A percentile compares a stretch with the other conserved stretches of the same genome.
Conservation (phyloP, 2,329 filamentous ascomycete genomes). For the Monilinia laxa region DNA sequence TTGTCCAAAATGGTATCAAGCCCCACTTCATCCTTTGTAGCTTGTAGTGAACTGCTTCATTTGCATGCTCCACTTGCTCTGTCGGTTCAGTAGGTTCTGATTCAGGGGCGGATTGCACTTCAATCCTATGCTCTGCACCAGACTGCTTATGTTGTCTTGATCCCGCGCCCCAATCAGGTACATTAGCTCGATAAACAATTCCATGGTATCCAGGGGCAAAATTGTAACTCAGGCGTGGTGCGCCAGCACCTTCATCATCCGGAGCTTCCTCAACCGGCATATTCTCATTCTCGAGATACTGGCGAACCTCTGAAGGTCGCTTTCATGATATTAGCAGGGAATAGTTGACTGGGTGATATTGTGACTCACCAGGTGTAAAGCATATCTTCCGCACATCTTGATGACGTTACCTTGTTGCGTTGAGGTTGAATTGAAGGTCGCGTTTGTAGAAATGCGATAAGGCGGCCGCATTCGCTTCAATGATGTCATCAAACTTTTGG, state of each 20-base stretch:
- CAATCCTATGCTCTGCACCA: slow-evolving; percentile 32
- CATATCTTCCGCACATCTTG: slow-evolving; percentile 41
- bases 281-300: slow-evolving; percentile 68
- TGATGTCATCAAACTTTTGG: neutral
- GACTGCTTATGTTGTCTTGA: slow-evolving; percentile 36
- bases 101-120: slow-evolving; percentile 30
- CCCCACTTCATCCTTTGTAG: slow-evolving; percentile 97
- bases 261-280: slow-evolving; percentile 73
- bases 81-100: slow-evolving; percentile 8
- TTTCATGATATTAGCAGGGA: slow-evolving; percentile 42
- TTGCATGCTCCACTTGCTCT: slow-evolving; percentile 26
- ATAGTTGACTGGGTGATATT: neutral
- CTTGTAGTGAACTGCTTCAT: slow-evolving; percentile 61
- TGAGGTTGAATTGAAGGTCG: slow-evolving; percentile 6
- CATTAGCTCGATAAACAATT: slow-evolving; percentile 78
- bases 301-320: slow-evolving; percentile 75
- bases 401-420: slow-evolving; percentile 10
- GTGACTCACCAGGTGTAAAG: slow-evolving; percentile 36
- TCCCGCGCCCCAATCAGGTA: slow-evolving; percentile 59
- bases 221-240: slow-evolving; percentile 77
- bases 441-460: neutral
- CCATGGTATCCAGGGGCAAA: slow-evolving; percentile 87
- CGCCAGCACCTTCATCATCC: slow-evolving; percentile 59
- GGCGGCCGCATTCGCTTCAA: neutral
- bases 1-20: slow-evolving; percentile 90